Conservation (phyloP, 2,329 filamentous ascomycete genomes). For the Stachybotrys echinatus region DNA sequence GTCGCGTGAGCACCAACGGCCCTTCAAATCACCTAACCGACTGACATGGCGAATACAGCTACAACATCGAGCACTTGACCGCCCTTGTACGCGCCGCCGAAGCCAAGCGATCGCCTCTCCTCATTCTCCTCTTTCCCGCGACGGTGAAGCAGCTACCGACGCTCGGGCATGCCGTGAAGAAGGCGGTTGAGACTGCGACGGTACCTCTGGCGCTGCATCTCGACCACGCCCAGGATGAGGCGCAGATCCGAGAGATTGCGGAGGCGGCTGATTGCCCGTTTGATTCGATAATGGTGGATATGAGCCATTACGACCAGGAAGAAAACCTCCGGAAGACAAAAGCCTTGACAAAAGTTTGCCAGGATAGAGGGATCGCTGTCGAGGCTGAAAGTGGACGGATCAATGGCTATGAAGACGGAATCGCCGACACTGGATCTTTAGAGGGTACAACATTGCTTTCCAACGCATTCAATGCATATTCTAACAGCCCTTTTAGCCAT, state of each 20-base stretch:
- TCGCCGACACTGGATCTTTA: slow-evolving; percentile 51
- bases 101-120: slow-evolving; percentile 56
- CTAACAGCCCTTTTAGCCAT: not conserved
- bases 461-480: not conserved
- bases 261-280: slow-evolving; percentile 52
- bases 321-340: slow-evolving; percentile 50
- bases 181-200: slow-evolving; percentile 46
- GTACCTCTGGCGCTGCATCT: slow-evolving; percentile 61
- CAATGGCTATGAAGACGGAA: slow-evolving; percentile 60
- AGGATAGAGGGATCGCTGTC: not conserved
- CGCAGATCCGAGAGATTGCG: slow-evolving; percentile 41
- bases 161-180: slow-evolving; percentile 46
- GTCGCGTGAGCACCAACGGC: slow-evolving; percentile 24
- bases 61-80: slow-evolving; percentile 68
- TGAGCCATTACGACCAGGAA: slow-evolving; percentile 66
- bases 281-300: slow-evolving; percentile 73
- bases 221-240: slow-evolving; percentile 60
- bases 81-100: slow-evolving; percentile 65
- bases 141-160: slow-evolving; percentile 56
- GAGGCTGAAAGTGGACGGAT: slow-evolving; percentile 11
- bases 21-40: not conserved
- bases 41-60: slow-evolving; percentile 34
- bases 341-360: not conserved
- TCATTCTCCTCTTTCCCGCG: slow-evolving; percentile 71
- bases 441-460: slow-evolving; percentile 25